phyloP scores from a whole-genome alignment of 164 flowering plant genomes.

The Sedum album region DNA sequence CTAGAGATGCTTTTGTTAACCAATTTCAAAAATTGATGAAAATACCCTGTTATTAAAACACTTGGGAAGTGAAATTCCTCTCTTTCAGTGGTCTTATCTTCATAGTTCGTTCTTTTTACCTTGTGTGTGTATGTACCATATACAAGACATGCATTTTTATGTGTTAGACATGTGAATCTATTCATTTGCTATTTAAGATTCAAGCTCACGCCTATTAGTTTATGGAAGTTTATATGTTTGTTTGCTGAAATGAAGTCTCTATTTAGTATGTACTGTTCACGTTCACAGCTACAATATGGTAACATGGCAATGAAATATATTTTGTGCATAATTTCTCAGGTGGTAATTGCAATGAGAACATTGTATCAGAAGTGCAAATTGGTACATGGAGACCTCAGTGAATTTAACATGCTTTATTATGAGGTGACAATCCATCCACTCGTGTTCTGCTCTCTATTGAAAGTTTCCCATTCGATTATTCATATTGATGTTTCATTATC shows the following conservation, averaged over 20 bases:
- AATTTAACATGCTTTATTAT: conserved; percentile 84
- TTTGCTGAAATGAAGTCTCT: background rate
- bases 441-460: background rate
- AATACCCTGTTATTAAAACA: background rate
- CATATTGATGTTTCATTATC: background rate
- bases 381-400: conserved; percentile 98
- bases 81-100: background rate
- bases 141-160: no score
- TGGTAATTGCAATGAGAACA: conserved; percentile 73
- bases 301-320: background rate
- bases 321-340: conserved; percentile 24
- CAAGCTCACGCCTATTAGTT: background rate
- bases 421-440: conserved; percentile 42
- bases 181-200: background rate
- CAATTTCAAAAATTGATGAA: background rate
- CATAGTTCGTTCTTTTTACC: background rate
- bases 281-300: background rate
- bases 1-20: background rate
- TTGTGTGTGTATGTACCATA: background rate
- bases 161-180: no score
- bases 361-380: conserved; percentile 92
- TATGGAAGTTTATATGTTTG: background rate
- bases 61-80: background rate
- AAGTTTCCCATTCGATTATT: background rate
- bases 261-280: background rate